Evolutionary conservation across 139 green algal genomes (phyloP), one percentile per base, ranked within the genome.

Genomic region (Chlorokybus atmophyticus): DNA sequence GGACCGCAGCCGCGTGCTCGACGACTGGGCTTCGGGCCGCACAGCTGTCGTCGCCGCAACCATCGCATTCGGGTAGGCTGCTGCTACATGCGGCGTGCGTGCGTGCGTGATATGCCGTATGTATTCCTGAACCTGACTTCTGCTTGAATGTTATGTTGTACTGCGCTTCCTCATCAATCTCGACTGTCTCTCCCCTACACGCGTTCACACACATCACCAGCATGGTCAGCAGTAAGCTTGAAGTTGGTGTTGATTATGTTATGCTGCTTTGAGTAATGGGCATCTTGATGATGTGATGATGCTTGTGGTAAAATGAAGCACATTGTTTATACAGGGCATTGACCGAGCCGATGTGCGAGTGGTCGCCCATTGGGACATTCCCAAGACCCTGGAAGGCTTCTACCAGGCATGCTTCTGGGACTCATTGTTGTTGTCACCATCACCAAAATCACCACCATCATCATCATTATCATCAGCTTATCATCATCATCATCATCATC

Each of bases 61-160:
- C 0, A 71, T 90, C 41, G 82, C 82, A 0, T 91, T 91, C 71
- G 82, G 82, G 59, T 67, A 61, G 28, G 53, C 10, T 5, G 6
- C 5, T n/a, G 31, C 6, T 51, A 19, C 10, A 17, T 58, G 29
- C 21, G 17, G 14, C 17, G n/a, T 7, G 23, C 29, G 51, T 8
- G 6, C 6, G 51, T 52, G n/a, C 31, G 14, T 47, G 31, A 17
- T 51, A 21, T 23, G n/a, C n/a, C n/a, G n/a, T n/a, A n/a, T n/a
- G n/a, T n/a, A n/a, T n/a, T n/a, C n/a, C n/a, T n/a, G n/a, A n/a
- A n/a, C n/a, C n/a, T n/a, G n/a, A n/a, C n/a, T 14, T 44, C 38
- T 14, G 38, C 38, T 44, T 44, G 14, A 44, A 14, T 17, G 38
- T 17, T 17, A 23, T 44, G 38, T 17, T 14, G 17, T 14, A 17